phyloP scores from a whole-genome alignment of 352 stramenopile species.

The Globisporangium orthogonon region DNA sequence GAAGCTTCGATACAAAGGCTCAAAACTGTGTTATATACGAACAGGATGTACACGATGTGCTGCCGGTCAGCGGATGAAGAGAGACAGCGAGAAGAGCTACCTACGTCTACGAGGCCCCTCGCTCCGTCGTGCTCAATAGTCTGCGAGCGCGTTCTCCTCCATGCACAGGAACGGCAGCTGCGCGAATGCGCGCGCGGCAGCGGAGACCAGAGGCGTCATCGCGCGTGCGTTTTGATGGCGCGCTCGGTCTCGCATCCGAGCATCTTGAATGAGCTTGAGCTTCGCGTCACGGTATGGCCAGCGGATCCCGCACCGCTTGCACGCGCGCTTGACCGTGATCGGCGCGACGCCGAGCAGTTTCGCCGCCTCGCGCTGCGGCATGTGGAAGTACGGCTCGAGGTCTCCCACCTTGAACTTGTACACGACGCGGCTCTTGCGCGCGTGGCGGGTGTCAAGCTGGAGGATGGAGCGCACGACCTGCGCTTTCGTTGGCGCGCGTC shows the following conservation, averaged over 20 bases:
- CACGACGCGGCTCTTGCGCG: conserved; percentile 35
- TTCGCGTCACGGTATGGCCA: conserved; percentile 35
- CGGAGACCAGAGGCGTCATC: not conserved
- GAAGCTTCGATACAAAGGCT: not conserved
- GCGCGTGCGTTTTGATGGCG: too few relatives aligned
- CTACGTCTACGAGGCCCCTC: not conserved
- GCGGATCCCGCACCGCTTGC: conserved; percentile 22
- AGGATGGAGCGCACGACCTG: conserved; percentile 7
- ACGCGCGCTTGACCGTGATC: conserved; percentile 38
- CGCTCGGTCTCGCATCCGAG: not conserved
- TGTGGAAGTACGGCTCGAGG: conserved; percentile 36
- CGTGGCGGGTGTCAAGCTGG: conserved; percentile 11
- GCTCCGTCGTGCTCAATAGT: not conserved
- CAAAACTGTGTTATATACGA: not conserved
- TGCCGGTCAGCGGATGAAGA: not conserved
- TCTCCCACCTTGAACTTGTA: conserved; percentile 36
- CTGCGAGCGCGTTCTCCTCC: conserved; percentile 1
- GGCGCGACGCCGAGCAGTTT: conserved; percentile 18
- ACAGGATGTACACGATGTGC: not conserved
- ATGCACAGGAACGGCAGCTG: conserved; percentile 9
- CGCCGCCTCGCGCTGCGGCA: conserved; percentile 35
- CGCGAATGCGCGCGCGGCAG: conserved; percentile 7
- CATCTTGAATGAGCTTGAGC: conserved; percentile 11
- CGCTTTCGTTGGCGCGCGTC: not conserved
- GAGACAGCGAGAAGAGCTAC: not conserved